Base-by-base conservation (phyloP, 1,284 basidiomycete genomes). In the Cryptococcus hybrid region DNA sequence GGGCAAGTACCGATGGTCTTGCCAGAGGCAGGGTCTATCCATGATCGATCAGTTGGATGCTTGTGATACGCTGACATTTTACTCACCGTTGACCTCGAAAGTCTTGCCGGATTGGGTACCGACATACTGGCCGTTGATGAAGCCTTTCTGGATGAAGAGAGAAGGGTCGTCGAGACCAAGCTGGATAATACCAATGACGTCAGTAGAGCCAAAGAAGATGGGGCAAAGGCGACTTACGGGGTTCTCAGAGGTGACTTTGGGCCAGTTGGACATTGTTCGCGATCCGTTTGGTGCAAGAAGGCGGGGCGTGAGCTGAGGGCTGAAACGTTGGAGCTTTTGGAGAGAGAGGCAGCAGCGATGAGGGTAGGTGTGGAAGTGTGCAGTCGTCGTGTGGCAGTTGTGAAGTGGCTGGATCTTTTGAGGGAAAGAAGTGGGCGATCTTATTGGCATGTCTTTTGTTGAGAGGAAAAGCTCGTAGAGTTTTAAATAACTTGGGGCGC, bases 91-190 rank as follows among this genome's bases (percentile, higher is more conserved):
- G 48, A 95, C 90, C 37, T 79, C 74, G 61, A 95, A 87, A 36
- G 80, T 88, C 51, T 81, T 83, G 9, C 87, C 87, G 43, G 84
- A 84, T 58, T 84, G 83, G n/a, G 89, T 86, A 61, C 88, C 85
- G 6, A 90, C 80, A 87, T 89, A 91, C 75, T 90, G 83, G 3
- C 92, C 92, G 68, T 85, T 84, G 69, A 96, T 88, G 63, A 86
- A 84, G 0, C 83, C 88, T 78, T 90, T 84, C 34, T 84, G 84
- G 69, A 86, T 88, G 69, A 92, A 80, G 59, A 95, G 78, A 5
- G 84, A 82, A 1, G 85, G 75, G 68, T 94, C 91, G 70, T 88
- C 88, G 59, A 94, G 81, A 44, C 74, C 73, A 57, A 77, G 69
- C 74, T 77, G 51, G 34, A 30, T 30, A 30, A 30, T 30, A 15